phyloP scores from a whole-genome alignment of 176 grass and related monocot species.

The Stipa capillata region DNA sequence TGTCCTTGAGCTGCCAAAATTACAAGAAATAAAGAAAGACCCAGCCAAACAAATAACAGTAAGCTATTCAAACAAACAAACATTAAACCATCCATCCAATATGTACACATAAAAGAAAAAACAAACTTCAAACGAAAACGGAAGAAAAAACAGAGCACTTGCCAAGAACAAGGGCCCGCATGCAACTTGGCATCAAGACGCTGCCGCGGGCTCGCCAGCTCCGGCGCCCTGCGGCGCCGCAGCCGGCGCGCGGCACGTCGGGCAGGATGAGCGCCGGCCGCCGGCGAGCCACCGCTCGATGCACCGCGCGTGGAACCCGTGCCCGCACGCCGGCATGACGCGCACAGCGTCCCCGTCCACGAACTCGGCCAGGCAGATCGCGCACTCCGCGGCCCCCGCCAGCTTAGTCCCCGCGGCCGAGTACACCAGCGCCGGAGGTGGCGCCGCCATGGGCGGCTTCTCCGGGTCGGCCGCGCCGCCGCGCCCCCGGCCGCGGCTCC shows the following conservation, averaged over 20 bases:
- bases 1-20: neutral
- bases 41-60: neutral
- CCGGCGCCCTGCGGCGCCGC: neutral
- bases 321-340: conserved; percentile 33
- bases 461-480: neutral
- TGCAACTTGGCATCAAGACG: neutral
- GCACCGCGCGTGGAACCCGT: conserved; percentile 45
- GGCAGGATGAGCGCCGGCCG: conserved; percentile 18
- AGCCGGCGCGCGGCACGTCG: conserved; percentile 34
- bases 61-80: neutral
- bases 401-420: conserved; percentile 35
- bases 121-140: neutral
- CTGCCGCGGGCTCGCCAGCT: neutral
- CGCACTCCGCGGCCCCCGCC: conserved; percentile 42
- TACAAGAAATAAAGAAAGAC: too few species aligned
- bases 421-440: conserved; percentile 12
- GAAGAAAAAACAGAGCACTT: neutral
- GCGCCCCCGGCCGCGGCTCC: too few species aligned
- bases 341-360: conserved; percentile 48
- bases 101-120: neutral
- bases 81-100: neutral
- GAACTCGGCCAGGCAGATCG: conserved; percentile 63
- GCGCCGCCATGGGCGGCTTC: neutral
- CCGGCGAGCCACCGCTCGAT: conserved; percentile 44
- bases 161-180: neutral